These are phyloP conservation scores for Neopestalotiopsis clavispora DNA, from an alignment of 2,329 filamentous ascomycete species.

Conservation along the genomic window DNA sequence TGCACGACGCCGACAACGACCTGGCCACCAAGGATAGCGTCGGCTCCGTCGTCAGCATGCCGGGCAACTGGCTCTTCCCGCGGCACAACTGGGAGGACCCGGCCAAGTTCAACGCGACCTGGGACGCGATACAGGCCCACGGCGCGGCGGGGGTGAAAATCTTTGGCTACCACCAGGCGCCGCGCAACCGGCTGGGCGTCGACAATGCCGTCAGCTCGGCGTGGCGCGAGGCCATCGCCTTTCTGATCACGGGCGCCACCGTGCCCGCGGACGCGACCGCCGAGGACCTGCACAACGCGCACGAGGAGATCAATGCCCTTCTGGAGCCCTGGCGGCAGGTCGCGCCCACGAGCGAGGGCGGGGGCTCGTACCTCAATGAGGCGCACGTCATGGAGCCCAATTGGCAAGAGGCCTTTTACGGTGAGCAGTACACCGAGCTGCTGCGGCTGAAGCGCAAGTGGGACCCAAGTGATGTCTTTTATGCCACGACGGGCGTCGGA, in stretches of 20 bases:
- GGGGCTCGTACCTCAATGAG: constrained; percentile 45
- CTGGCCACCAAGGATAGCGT: constrained; percentile 3
- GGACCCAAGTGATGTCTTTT: constrained; percentile 44
- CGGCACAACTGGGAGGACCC: constrained; percentile 41
- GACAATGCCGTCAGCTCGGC: constrained; percentile 39
- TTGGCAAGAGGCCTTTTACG: constrained; percentile 42
- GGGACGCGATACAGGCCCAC: constrained; percentile 37
- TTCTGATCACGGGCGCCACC: constrained; percentile 30
- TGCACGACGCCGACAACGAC: constrained; percentile 18
- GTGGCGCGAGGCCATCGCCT: constrained; percentile 37
- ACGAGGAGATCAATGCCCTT: constrained; percentile 36
- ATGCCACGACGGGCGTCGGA: constrained; percentile 45
- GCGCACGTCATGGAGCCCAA: constrained; percentile 41
- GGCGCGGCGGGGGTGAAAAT: constrained; percentile 38
- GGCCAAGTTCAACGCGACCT: constrained; percentile 34
- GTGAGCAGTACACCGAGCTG: constrained; percentile 39
- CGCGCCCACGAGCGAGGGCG: constrained; percentile 26
- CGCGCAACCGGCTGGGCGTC: constrained; percentile 32
- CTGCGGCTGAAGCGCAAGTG: constrained; percentile 46
- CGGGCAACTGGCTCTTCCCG: constrained; percentile 46
- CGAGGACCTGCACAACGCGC: constrained; percentile 30
- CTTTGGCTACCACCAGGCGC: constrained; percentile 31
- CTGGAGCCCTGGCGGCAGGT: constrained; percentile 32
- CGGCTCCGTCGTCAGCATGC: constrained; percentile 29
- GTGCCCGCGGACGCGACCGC: constrained; percentile 24